Conservation (phyloP, 2,329 filamentous ascomycete genomes). For the Boeremia lycopersici region DNA sequence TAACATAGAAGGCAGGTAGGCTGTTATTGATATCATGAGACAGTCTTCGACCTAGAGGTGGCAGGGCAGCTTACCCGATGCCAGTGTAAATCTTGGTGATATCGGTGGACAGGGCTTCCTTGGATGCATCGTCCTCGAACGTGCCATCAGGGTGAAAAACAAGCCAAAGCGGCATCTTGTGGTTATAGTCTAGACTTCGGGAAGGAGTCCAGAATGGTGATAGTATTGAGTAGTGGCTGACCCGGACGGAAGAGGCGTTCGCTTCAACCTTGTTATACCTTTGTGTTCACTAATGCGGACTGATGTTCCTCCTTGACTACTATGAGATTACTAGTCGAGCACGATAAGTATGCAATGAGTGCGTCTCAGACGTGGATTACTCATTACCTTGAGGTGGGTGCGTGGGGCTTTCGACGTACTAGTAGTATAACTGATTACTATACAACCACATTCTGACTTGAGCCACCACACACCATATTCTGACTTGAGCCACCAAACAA, state of each 20-base stretch:
- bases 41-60: background rate
- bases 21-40: background rate
- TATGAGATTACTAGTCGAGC: background rate
- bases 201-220: background rate
- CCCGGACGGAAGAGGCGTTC: background rate
- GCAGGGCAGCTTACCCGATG: conserved; percentile 18
- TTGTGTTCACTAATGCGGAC: too few relatives aligned
- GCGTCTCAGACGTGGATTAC: background rate
- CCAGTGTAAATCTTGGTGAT: conserved; percentile 49
- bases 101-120: conserved; percentile 40
- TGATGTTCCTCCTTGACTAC: too few relatives aligned
- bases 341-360: background rate
- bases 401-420: background rate
- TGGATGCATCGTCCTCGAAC: conserved; percentile 40
- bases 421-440: conserved; percentile 3
- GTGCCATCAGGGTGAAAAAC: conserved; percentile 46
- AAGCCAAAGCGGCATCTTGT: conserved; percentile 50
- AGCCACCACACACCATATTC: background rate
- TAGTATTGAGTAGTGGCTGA: background rate
- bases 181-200: background rate
- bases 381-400: background rate
- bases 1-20: conserved; percentile 52
- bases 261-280: background rate
- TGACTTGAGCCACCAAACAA: background rate
- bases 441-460: background rate